phyloP scores from a whole-genome alignment of 129 eudicot genomes.

The Glebionis coronaria region DNA sequence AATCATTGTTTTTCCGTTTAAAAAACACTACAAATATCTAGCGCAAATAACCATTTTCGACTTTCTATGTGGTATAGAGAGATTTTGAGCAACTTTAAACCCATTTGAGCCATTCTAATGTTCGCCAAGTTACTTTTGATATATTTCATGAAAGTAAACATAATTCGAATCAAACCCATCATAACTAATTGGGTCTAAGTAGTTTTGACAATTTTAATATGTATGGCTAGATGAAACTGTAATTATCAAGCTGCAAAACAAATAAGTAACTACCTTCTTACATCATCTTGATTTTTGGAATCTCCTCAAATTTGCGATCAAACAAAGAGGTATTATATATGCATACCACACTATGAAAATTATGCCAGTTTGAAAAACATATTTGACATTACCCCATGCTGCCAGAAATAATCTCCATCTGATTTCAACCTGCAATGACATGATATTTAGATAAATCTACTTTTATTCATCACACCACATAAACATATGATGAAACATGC shows the following conservation, averaged over 20 bases:
- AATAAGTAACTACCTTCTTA: slow-evolving; percentile 69
- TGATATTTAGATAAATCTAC: slow-evolving; percentile 10
- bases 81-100: too few species aligned
- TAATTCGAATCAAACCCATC: too few species aligned
- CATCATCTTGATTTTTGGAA: slow-evolving; percentile 91
- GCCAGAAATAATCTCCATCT: slow-evolving; percentile 79
- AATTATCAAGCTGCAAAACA: background rate
- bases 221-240: too few species aligned
- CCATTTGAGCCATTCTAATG: too few species aligned
- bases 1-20: too few species aligned
- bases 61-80: too few species aligned
- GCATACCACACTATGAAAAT: background rate
- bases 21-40: too few species aligned
- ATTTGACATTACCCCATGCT: slow-evolving; percentile 75
- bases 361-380: slow-evolving; percentile 14
- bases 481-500: too few species aligned
- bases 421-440: slow-evolving; percentile 60
- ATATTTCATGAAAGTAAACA: too few species aligned
- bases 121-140: background rate
- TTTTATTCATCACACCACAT: background rate
- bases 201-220: too few species aligned
- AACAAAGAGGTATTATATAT: slow-evolving; percentile 18
- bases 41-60: too few species aligned
- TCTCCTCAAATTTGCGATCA: slow-evolving; percentile 85
- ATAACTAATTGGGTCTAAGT: too few species aligned